Conservation (phyloP, 2,329 filamentous ascomycete genomes). For the Diaporthe aspalathi region DNA sequence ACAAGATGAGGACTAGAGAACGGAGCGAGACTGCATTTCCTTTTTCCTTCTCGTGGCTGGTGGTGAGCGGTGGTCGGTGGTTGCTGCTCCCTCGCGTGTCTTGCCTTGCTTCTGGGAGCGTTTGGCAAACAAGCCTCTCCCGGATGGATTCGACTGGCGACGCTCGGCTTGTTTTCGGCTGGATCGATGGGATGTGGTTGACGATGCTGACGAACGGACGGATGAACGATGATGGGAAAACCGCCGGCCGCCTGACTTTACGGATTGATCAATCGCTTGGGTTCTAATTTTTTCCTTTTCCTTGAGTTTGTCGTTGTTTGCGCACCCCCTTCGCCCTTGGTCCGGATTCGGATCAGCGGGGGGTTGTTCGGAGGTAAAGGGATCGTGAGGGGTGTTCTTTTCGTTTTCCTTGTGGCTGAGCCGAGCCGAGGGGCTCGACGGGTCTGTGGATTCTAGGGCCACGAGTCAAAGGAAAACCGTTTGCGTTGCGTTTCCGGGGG, state of each 20-base stretch:
- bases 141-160: neutral
- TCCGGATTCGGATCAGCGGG: neutral
- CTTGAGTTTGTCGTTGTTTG: conserved; percentile 17
- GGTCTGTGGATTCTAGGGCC: too few relatives aligned
- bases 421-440: too few relatives aligned
- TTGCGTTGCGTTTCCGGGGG: neutral
- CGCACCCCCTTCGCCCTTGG: neutral
- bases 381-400: neutral
- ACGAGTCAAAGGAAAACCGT: neutral
- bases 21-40: neutral
- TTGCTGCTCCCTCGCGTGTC: neutral
- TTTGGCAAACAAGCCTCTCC: neutral
- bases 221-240: neutral
- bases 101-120: neutral
- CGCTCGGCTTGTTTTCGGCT: neutral
- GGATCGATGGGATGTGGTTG: neutral
- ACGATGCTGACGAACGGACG: neutral
- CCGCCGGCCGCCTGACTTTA: conserved; percentile 7
- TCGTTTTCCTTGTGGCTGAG: neutral
- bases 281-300: neutral
- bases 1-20: too few relatives aligned
- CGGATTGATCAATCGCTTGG: neutral
- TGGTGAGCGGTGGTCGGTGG: too few relatives aligned
- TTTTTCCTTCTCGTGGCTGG: neutral
- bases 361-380: neutral